These are phyloP conservation scores for Talaromyces adpressus DNA, from an alignment of 495 filamentous ascomycete species.

Conservation along the genomic window DNA sequence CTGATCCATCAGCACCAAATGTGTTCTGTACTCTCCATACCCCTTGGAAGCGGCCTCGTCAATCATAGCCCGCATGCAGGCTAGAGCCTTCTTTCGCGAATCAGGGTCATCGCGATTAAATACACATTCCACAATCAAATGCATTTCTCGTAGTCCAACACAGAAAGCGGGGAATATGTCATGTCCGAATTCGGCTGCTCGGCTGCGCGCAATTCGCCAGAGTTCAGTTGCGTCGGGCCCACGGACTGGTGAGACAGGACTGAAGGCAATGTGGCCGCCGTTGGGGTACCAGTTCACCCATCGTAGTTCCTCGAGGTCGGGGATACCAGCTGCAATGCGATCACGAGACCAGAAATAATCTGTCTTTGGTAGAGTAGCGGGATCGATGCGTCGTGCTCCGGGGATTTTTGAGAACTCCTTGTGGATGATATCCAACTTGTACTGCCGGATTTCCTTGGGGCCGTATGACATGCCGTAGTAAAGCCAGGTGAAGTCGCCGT, in stretches of 20 bases:
- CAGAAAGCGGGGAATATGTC: slow-evolving; percentile 47
- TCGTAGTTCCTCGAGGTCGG: slow-evolving; percentile 41
- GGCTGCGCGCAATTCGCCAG: slow-evolving; percentile 33
- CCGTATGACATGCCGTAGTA: slow-evolving; percentile 21
- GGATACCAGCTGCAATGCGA: slow-evolving; percentile 36
- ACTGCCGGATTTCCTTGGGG: slow-evolving; percentile 30
- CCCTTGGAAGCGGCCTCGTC: slow-evolving; percentile 37
- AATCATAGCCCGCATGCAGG: slow-evolving; percentile 36
- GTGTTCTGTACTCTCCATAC: slow-evolving; percentile 47
- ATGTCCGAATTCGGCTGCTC: slow-evolving; percentile 33
- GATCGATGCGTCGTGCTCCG: slow-evolving; percentile 36
- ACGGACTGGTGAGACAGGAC: slow-evolving; percentile 43
- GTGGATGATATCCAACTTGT: slow-evolving; percentile 40
- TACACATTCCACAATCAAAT: slow-evolving; percentile 45
- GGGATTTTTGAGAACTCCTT: slow-evolving; percentile 37
- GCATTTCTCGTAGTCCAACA: slow-evolving; percentile 49
- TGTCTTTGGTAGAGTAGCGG: slow-evolving; percentile 26
- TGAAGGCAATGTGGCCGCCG: slow-evolving; percentile 47
- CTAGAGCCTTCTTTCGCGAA: slow-evolving; percentile 28
- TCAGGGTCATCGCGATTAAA: slow-evolving; percentile 42
- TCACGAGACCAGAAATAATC: slow-evolving; percentile 34
- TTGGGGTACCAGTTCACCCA: slow-evolving; percentile 55
- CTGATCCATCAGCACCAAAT: slow-evolving; percentile 50
- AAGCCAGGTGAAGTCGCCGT: slow-evolving; percentile 16
- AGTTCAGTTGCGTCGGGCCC: slow-evolving; percentile 40